Base-by-base conservation (phyloP, 768 basidiomycete species). In the Auricularia cornea region DNA sequence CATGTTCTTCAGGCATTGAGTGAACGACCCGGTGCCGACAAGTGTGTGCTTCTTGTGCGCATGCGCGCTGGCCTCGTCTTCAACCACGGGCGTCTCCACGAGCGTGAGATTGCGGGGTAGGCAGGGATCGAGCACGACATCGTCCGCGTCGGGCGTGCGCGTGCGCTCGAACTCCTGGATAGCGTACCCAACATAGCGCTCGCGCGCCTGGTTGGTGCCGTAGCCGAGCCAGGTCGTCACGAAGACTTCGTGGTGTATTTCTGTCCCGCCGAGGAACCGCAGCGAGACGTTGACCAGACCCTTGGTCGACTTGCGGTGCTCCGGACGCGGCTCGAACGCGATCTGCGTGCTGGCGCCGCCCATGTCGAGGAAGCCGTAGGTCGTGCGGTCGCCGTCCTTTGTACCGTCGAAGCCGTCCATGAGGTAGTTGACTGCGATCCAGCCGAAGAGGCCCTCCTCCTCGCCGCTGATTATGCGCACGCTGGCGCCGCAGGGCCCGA, bases 211-310 rank as follows among this genome's bases (percentile, higher is more conserved):
- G 69, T 98, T 98, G 33, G 97, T 98, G 14, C 97, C 97, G 72
- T 96, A 99, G 12, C 97, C 97, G 29, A 99, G 77, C 97, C 97
- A 98, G 1, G 95, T 98, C 60, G 97, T 97, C 63, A 98, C 96
- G 65, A 98, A 99, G 28, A 99, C 92, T 65, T 87, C 85, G 76
- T 97, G 95, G 63, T 83, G 83, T 59, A 98, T 89, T 70, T 92
- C 92, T 68, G 88, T 82, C 18, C 96, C 97, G 33, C 87, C 83
- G 44, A 98, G 72, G 40, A 96, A 78, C 59, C 92, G 83, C 63
- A 98, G 72, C 38, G 88, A 81, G 54, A 99, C 94, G 66, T 89
- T 86, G 38, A 90, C 83, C 20, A 98, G 79, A 62, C 87, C 82
- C 61, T 85, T 83, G 38, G 82, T 73, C 62, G 82, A 80, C 65